These are phyloP conservation scores for Aspergillus pseudoviridinutans DNA, from an alignment of 2,329 filamentous ascomycete genomes.

Conservation along the genomic window DNA sequence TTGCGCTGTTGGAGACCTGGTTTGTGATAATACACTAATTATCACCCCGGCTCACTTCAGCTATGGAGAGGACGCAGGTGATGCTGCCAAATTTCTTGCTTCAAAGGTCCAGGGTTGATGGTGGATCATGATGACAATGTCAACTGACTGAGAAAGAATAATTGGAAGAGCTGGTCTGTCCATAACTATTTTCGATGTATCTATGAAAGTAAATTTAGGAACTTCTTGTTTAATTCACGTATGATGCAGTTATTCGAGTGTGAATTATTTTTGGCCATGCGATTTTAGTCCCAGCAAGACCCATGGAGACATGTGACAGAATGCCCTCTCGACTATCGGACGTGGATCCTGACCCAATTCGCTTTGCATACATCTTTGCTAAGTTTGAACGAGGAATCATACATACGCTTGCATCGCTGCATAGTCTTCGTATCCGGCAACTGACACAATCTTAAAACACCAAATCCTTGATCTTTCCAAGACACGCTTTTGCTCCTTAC, in stretches of 20 bases:
- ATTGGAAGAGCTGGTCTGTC: background rate
- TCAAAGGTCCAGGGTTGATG: conserved; percentile 3
- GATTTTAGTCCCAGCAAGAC: background rate
- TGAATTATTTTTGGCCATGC: background rate
- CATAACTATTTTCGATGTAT: background rate
- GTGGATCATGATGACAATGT: background rate
- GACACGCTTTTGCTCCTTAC: background rate
- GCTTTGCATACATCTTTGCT: background rate
- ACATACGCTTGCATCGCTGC: background rate
- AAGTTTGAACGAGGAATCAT: background rate
- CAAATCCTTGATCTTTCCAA: background rate
- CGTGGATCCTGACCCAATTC: background rate
- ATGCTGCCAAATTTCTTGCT: conserved; percentile 18
- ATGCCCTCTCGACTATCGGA: background rate
- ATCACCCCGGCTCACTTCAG: conserved; percentile 22
- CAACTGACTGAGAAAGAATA: background rate
- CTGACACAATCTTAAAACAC: background rate
- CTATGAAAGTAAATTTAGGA: background rate
- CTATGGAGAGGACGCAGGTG: conserved; percentile 16
- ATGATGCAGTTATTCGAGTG: background rate
- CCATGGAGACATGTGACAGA: background rate
- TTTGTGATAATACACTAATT: conserved; percentile 20
- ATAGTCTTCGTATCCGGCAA: background rate
- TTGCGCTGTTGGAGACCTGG: conserved; percentile 23
- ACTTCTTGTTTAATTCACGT: background rate